Evolutionary conservation across 2,329 filamentous ascomycete species (phyloP).

Genomic region (Aspergillus oerlinghausenensis): DNA sequence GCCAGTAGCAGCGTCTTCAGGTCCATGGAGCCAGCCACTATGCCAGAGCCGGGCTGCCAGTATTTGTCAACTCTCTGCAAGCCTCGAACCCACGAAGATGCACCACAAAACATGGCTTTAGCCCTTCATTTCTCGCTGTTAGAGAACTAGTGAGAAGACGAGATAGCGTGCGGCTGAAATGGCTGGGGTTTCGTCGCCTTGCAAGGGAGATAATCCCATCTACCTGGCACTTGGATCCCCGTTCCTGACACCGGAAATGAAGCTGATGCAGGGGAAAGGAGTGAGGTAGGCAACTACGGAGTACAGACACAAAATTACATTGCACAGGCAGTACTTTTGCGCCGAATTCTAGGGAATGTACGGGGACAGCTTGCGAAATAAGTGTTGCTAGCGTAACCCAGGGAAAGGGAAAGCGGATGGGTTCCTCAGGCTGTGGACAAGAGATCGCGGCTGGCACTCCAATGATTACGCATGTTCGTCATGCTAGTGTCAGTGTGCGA

Average conservation of each 20-base stretch:
- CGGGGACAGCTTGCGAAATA: not conserved
- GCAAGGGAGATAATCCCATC: conserved; percentile 13
- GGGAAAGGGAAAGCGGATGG: conserved; percentile 6
- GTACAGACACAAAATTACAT: not conserved
- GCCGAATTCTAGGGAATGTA: not conserved
- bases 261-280: conserved; percentile 3
- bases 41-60: not conserved
- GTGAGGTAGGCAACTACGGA: not conserved
- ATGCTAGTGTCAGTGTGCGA: not conserved
- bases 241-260: not conserved
- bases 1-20: not conserved
- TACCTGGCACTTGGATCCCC: conserved; percentile 11
- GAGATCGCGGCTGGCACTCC: conserved; percentile 7
- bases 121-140: not conserved
- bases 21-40: not conserved
- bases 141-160: not conserved
- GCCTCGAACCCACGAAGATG: not conserved
- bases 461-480: conserved; percentile 7
- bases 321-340: not conserved
- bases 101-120: not conserved
- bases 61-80: not conserved
- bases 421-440: conserved; percentile 4
- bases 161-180: not conserved
- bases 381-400: not conserved
- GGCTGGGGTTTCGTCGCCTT: not conserved